Evolutionary conservation across 73 alveolate species (phyloP), one percentile per base, ranked within the genome.

Genomic region (Paramecium bursaria): DNA sequence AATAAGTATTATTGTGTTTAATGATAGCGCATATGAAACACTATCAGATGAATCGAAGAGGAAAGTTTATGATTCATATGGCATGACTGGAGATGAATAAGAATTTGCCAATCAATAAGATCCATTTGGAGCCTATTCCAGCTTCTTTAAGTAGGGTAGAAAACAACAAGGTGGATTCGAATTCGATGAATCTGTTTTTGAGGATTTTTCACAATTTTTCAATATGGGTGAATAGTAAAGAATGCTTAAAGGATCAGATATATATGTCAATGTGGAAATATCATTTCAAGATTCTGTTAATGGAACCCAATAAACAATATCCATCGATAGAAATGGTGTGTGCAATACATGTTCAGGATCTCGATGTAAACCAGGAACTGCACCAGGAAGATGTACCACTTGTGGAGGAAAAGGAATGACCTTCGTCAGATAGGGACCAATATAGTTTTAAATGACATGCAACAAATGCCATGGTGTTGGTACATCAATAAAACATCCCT

Each of bases 61-160:
- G 51, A 87, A 75, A 74, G 87, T 88, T 4, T 94, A 94, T 86
- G 98, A 94, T 50, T 54, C 54, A 53, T 90, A 94, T n/a, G 97
- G 97, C 33, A 92, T 94, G 98, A 94, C 94, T 14, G 96, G 96
- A 22, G 98, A 92, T 77, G 97, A 92, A 74, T 87, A 94, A 50
- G 75, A 77, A 9, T 86, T 92, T 50, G 95, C 95, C 4, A 97
- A 97, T 15, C 82, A 74, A 4, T 75, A 49, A 1, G 94, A 88
- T 26, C 97, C 95, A 6, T 91, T 91, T 76, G 93, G 92, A 10
- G 87, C 50, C 0, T 74, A 74, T 74, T 26, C 53, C 27, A 73
- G 75, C 73, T 82, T 55, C 74, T 42, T 85, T 85, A 44, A 85
- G 74, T 23, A 73, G 73, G 61, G 89, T 29, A 15, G 74, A 75